These are phyloP conservation scores for Arctium minus DNA, from an alignment of 129 eudicot genomes.

Conservation along the genomic window DNA sequence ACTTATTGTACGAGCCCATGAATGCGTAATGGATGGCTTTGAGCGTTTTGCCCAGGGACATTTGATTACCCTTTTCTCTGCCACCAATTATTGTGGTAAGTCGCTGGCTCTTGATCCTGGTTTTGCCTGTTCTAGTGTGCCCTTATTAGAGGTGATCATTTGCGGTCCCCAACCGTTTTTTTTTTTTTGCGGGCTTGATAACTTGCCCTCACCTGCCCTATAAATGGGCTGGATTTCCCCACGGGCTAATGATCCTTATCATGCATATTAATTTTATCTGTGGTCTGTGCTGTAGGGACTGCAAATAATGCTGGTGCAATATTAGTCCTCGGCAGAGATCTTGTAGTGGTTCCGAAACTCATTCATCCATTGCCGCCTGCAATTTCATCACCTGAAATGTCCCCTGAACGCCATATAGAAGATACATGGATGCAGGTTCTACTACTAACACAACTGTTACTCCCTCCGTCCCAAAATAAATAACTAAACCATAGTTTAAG, in stretches of 20 bases:
- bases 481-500: too few relatives aligned
- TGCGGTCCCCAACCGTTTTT: background rate
- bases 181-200: background rate
- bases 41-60: slow-evolving; percentile 98
- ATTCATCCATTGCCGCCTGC: slow-evolving; percentile 99
- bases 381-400: slow-evolving; percentile 75
- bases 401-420: slow-evolving; percentile 82
- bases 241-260: background rate
- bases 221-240: too few relatives aligned
- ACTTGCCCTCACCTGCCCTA: background rate
- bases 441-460: background rate
- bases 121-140: background rate
- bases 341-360: slow-evolving; percentile 95
- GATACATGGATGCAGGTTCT: slow-evolving; percentile 99
- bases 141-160: background rate
- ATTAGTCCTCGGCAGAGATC: slow-evolving; percentile 92
- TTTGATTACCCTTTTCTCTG: slow-evolving; percentile 85
- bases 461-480: background rate
- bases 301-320: slow-evolving; percentile 98
- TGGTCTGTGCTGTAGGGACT: slow-evolving; percentile 53
- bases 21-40: slow-evolving; percentile 97
- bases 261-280: background rate
- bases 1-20: slow-evolving; percentile 86
- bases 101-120: background rate
- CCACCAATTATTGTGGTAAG: slow-evolving; percentile 94